Evolutionary conservation across 371 early-diverging fungal species (phyloP).

Genomic region (Circinella minor): DNA sequence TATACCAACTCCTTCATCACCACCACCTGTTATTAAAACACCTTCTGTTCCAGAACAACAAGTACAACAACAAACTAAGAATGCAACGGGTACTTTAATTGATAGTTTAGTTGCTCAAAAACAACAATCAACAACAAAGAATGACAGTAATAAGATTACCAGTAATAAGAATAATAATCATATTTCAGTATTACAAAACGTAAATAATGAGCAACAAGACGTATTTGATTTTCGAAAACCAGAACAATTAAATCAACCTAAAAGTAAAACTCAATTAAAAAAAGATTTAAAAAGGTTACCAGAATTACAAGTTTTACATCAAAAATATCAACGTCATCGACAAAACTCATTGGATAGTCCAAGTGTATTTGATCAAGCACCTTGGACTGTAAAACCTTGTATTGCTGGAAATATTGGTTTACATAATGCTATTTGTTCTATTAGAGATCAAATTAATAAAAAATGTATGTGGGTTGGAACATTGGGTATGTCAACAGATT

Average conservation of each 20-base stretch:
- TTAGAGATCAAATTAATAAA: slow-evolving; percentile 51
- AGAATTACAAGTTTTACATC: slow-evolving; percentile 20
- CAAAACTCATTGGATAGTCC: slow-evolving; percentile 47
- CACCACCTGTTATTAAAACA: not conserved
- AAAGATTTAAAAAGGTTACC: slow-evolving; percentile 29
- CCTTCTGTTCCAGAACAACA: not conserved
- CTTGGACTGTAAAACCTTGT: slow-evolving; percentile 74
- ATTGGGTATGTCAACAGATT: slow-evolving; percentile 75
- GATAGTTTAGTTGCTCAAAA: slow-evolving; percentile 26
- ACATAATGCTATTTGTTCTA: slow-evolving; percentile 83
- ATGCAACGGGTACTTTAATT: slow-evolving; percentile 33
- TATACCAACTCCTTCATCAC: slow-evolving; percentile 13
- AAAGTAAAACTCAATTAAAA: slow-evolving; percentile 41
- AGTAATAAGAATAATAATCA: too few relatives aligned
- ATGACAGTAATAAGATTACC: not conserved
- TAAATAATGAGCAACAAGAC: slow-evolving; percentile 17
- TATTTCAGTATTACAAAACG: slow-evolving; percentile 5
- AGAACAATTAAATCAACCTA: slow-evolving; percentile 37
- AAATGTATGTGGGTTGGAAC: slow-evolving; percentile 79
- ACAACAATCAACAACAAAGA: slow-evolving; percentile 13
- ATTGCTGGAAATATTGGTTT: slow-evolving; percentile 88
- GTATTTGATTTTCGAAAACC: slow-evolving; percentile 42
- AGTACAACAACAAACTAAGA: not conserved
- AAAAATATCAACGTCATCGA: slow-evolving; percentile 17
- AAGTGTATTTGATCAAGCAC: slow-evolving; percentile 53